Conservation (phyloP, 805 yeast genomes). For the Helenozyma baotianmanensis region DNA sequence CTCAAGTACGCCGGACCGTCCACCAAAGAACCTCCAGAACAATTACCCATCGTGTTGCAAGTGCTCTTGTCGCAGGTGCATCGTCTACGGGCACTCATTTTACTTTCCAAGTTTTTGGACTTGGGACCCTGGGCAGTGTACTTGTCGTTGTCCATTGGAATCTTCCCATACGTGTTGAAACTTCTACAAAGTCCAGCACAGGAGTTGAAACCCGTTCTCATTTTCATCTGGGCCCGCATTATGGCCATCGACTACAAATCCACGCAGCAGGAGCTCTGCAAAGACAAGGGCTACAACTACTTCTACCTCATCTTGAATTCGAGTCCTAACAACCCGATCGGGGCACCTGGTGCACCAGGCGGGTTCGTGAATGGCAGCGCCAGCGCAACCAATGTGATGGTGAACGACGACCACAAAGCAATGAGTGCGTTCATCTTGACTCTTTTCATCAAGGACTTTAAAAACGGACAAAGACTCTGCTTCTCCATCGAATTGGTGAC, state of each 20-base stretch:
- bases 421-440: conserved; percentile 91
- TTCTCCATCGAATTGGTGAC: conserved; percentile 67
- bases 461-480: conserved; percentile 75
- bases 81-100: conserved; percentile 78
- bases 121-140: conserved; percentile 98
- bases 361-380: conserved; percentile 16
- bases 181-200: conserved; percentile 92
- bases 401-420: conserved; percentile 83
- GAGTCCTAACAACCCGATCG: conserved; percentile 25
- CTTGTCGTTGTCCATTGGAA: conserved; percentile 87
- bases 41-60: conserved; percentile 88
- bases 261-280: conserved; percentile 87
- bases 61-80: conserved; percentile 92
- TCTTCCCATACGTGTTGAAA: conserved; percentile 90
- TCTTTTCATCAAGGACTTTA: conserved; percentile 75
- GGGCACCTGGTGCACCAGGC: conserved; percentile 30
- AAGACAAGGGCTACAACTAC: conserved; percentile 86
- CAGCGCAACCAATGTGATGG: conserved; percentile 28
- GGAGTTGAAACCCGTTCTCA: conserved; percentile 87
- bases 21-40: conserved; percentile 86
- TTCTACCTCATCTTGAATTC: conserved; percentile 73
- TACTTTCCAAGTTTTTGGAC: conserved; percentile 82
- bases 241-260: conserved; percentile 91
- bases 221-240: conserved; percentile 95
- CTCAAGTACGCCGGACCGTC: conserved; percentile 79